Evolutionary conservation across 2,329 filamentous ascomycete species (phyloP), one percentile per base, ranked within the genome.

Genomic region (Penicillium expansum): DNA sequence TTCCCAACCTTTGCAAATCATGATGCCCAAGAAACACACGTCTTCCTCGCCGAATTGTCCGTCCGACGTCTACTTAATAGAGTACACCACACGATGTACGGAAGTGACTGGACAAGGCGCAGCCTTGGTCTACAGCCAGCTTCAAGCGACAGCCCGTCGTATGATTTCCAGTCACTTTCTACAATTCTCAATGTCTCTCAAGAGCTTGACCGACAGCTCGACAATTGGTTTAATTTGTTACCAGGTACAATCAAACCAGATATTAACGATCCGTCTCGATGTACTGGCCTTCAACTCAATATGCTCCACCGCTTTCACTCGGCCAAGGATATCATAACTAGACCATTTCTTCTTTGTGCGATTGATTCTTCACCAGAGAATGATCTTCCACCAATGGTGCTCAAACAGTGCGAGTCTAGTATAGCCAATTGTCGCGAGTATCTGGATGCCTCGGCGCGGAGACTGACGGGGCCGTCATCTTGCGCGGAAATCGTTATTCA

Each of bases 221-320:
- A 42, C 10, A 54, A 54, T 14, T 54, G 52, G 52, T 54, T 48
- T 20, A 37, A 42, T 1, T 18, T 54, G 3, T 13, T 54, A 13
- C 52, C 52, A 3, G 35, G 43, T 3, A 54, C 43, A 8, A 54
- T 54, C 10, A 54, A 54, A 47, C 52, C 52, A 30, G 43, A 49
- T 24, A 41, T 54, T 9, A 41, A 48, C 14, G 43, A 54, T 24
- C 35, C 43, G 13, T 54, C 52, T 24, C 52, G 43, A 16, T 54
- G 27, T 30, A 54, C 43, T 54, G 52, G 52, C 22, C 52, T 48
- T 33, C 43, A 48, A 29, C 24, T 54, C 14, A 54, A 54, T 18
- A 54, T 54, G 52, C 52, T 54, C 18, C 52, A 54, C 11, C 52
- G 52, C 14, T 54, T 54, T 16, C 52, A 54, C 18, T 54, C 52